Evolutionary conservation across 208 protist genomes (phyloP).

Genomic region (Porcisia hertigi): DNA sequence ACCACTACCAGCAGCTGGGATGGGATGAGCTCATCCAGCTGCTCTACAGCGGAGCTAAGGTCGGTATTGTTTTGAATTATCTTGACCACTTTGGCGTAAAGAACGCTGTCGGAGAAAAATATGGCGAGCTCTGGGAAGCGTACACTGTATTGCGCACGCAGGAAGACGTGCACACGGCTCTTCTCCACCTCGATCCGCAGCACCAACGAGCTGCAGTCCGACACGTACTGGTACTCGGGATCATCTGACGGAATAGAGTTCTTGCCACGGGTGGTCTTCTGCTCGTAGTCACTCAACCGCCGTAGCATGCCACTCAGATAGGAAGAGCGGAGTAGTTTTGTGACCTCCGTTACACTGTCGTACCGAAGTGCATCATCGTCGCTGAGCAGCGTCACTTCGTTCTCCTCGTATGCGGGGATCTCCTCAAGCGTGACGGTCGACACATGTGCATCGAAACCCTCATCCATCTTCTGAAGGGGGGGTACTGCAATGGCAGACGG

Average conservation of each 20-base stretch:
- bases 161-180: conserved; percentile 83
- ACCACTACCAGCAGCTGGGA: conserved; percentile 88
- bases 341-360: conserved; percentile 82
- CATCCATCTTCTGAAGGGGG: conserved; percentile 32
- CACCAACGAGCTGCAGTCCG: conserved; percentile 86
- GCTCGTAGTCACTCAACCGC: conserved; percentile 74
- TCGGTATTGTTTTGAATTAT: conserved; percentile 86
- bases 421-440: conserved; percentile 11
- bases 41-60: conserved; percentile 56
- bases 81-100: conserved; percentile 85
- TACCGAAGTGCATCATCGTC: conserved; percentile 86
- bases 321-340: conserved; percentile 69
- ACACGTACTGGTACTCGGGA: conserved; percentile 89
- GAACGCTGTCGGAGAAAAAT: conserved; percentile 86
- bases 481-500: no score
- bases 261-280: conserved; percentile 49
- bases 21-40: conserved; percentile 81
- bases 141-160: conserved; percentile 85
- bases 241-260: conserved; percentile 84
- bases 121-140: conserved; percentile 90
- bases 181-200: conserved; percentile 91
- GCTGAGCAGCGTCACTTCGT: conserved; percentile 41
- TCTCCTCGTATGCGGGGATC: conserved; percentile 25
- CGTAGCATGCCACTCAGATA: conserved; percentile 80
- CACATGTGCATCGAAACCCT: conserved; percentile 68